Percentiles rank a stretch among this genome's conserved stretches.
phyloP scores from a whole-genome alignment of 352 stramenopile genomes.

The Globisporangium nagaii region DNA sequence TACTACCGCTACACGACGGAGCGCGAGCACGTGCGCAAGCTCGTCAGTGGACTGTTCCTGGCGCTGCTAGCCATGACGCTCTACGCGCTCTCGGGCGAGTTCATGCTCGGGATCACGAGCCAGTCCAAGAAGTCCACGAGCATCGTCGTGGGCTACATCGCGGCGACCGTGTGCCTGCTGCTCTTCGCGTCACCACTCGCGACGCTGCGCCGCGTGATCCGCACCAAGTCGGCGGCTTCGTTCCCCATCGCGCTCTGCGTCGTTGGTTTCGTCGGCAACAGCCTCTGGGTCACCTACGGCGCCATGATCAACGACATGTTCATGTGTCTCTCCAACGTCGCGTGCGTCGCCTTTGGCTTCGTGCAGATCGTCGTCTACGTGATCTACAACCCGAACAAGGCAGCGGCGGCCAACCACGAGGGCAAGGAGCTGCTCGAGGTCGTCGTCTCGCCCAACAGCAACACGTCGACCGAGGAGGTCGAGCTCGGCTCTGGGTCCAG shows the following conservation, averaged over 20 bases:
- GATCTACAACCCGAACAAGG: slow-evolving; percentile 11
- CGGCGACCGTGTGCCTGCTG: slow-evolving; percentile 3
- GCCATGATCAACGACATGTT: slow-evolving; percentile 27
- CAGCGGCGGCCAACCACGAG: neutral
- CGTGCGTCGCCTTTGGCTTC: slow-evolving; percentile 23
- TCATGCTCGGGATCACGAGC: slow-evolving; percentile 5
- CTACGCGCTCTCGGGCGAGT: slow-evolving; percentile 19
- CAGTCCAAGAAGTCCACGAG: slow-evolving; percentile 9
- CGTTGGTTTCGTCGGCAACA: slow-evolving; percentile 21
- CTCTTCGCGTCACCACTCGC: slow-evolving; percentile 30
- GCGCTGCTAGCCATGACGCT: slow-evolving; percentile 12
- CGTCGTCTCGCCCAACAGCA: slow-evolving; percentile 9
- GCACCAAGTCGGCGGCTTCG: slow-evolving; percentile 20
- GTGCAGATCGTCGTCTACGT: slow-evolving; percentile 36
- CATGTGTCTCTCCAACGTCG: slow-evolving; percentile 20
- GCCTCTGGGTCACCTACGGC: slow-evolving; percentile 28
- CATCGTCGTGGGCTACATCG: slow-evolving; percentile 25
- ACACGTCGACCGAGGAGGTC: slow-evolving; percentile 7
- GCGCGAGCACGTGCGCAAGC: slow-evolving; percentile 2
- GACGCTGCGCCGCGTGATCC: slow-evolving; percentile 23
- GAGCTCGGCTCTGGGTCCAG: slow-evolving; percentile 10
- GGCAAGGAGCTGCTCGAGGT: slow-evolving; percentile 5
- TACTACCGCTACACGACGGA: slow-evolving; percentile 16
- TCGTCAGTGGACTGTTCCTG: neutral
- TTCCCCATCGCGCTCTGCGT: slow-evolving; percentile 32